Evolutionary conservation across 352 stramenopile species (phyloP), one percentile per base, ranked within the genome.

Genomic region (Phytophthora citrophthora): DNA sequence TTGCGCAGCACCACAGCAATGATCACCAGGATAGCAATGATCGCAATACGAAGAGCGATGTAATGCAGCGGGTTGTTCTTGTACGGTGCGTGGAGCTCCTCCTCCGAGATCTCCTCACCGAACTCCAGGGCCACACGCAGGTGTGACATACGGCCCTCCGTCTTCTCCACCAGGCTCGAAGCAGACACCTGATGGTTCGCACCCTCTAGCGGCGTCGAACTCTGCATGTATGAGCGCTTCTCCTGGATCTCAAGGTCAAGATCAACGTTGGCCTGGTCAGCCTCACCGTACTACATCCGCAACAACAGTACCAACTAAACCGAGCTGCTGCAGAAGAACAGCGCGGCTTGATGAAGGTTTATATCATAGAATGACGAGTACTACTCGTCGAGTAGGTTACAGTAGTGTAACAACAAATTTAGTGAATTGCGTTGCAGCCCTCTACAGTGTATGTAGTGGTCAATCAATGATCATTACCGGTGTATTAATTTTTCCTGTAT

Each of bases 221-320:
- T 32, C 29, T 32, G 29, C 1, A 32, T 32, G 29, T 32, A 32
- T 6, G 29, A 32, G 0, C 2, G 29, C 29, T 32, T 32, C 0
- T 32, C 29, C 29, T 32, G 29, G 10, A 32, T 0, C 27, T 32
- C 27, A 3, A 32, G 10, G 29, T 32, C 29, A 3, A 3, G 29
- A 6, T 32, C 29, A 32, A 32, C 29, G 29, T 32, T 32, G 7
- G 29, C 29, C 29, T 32, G 29, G 29, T 32, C 29, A n/a, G n/a
- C n/a, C n/a, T n/a, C n/a, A n/a, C 45, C 74, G 29, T 90, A 85
- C 66, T 88, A 81, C 54, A 79, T 79, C 57, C 27, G 52, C 43
- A 66, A 56, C 45, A 63, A 72, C 54, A 59, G 49, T 32, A 70
- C 53, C 36, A 71, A 63, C 62, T 76, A 72, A 56, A 26, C 29